A percentile compares a stretch with the other conserved stretches of the same genome.
Evolutionary conservation across 2,329 filamentous ascomycete genomes (phyloP).

Genomic region (Fusarium mundagurra): DNA sequence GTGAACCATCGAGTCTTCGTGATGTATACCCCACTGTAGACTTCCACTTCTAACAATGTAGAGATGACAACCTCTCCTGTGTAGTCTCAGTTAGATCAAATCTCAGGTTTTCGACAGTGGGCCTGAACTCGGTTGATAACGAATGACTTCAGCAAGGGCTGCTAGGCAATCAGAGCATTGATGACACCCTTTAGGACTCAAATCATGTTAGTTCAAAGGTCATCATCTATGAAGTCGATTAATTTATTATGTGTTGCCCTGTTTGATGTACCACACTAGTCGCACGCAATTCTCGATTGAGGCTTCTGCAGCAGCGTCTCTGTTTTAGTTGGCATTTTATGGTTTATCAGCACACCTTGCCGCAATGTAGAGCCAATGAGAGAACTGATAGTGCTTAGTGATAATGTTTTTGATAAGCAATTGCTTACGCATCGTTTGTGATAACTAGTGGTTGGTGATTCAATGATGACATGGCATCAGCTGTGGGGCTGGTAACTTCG

Average conservation of each 20-base stretch:
- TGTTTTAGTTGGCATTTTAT: background rate
- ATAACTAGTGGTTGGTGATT: background rate
- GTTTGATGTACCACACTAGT: background rate
- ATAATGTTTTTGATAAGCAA: background rate
- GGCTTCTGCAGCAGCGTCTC: background rate
- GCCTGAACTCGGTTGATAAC: background rate
- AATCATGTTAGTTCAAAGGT: background rate
- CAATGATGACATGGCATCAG: background rate
- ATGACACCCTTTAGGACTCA: rapidly evolving
- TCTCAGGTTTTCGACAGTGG: background rate
- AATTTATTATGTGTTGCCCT: background rate
- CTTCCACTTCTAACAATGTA: no score
- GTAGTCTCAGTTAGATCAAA: background rate
- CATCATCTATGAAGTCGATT: background rate
- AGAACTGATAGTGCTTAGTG: background rate
- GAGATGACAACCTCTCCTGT: background rate
- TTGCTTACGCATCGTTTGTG: conserved; percentile 14
- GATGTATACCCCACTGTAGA: no score
- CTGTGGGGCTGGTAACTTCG: background rate
- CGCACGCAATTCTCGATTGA: background rate
- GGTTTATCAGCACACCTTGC: background rate
- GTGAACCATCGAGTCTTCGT: background rate
- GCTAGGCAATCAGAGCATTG: rapidly evolving
- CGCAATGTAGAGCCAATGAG: background rate
- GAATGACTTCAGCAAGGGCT: background rate